Evolutionary conservation across 225 moss, liverwort and hornwort genomes (phyloP).

Genomic region (Straminergon stramineum): DNA sequence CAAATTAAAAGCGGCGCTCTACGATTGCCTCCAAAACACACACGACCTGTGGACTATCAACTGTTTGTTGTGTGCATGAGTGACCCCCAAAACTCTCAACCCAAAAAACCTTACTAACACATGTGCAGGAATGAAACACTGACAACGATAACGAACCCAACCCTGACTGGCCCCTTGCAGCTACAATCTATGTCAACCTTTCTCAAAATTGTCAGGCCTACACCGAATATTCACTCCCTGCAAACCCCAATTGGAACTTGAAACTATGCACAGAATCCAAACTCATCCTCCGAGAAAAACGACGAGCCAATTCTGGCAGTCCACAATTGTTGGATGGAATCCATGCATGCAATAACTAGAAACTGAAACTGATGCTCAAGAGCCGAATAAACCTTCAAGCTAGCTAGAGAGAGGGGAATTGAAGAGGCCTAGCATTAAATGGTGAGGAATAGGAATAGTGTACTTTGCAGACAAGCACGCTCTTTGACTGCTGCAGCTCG

Average conservation of each 20-base stretch:
- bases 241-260: neutral
- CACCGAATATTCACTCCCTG: neutral
- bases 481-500: slow-evolving; percentile 2
- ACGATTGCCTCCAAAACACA: neutral
- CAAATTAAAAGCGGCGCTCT: neutral
- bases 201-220: neutral
- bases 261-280: neutral
- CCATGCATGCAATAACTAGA: neutral
- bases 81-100: neutral
- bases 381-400: neutral
- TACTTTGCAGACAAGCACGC: neutral
- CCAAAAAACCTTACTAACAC: neutral
- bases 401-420: neutral
- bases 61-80: neutral
- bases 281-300: neutral
- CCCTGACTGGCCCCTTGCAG: neutral
- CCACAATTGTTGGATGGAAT: neutral
- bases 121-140: neutral
- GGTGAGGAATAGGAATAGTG: neutral
- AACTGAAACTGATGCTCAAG: neutral
- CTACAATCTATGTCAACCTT: neutral
- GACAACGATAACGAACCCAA: neutral
- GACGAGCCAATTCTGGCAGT: neutral
- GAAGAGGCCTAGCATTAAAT: neutral
- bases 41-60: neutral